A percentile compares a stretch with the other conserved stretches of the same genome.
phyloP scores from a whole-genome alignment of 2,329 filamentous ascomycete species.

The Aspergillus quadricinctus region DNA sequence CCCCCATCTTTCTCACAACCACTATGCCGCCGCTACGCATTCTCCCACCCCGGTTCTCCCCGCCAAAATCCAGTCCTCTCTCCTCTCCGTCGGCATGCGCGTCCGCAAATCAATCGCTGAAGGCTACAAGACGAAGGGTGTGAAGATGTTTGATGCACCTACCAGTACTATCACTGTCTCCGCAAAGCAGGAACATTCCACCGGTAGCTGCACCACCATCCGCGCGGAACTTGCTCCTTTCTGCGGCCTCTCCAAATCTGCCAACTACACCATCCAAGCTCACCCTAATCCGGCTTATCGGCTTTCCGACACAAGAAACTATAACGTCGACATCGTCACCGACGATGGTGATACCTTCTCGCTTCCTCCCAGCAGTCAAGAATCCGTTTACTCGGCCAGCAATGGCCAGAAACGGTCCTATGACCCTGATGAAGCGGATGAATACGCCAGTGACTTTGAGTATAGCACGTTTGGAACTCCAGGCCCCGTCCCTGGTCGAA shows the following conservation, averaged over 20 bases:
- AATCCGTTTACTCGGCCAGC: constrained; percentile 25
- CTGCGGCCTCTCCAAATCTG: constrained; percentile 73
- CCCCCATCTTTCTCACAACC: constrained; percentile 32
- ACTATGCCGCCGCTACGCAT: constrained; percentile 38
- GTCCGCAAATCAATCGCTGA: constrained; percentile 89
- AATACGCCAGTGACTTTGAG: constrained; percentile 23
- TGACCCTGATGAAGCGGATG: constrained; percentile 36
- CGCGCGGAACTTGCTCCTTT: constrained; percentile 69
- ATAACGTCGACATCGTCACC: constrained; percentile 25
- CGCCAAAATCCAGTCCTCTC: constrained; percentile 66
- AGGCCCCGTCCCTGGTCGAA: constrained; percentile 23
- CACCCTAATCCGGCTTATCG: constrained; percentile 15
- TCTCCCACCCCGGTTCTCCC: constrained; percentile 54
- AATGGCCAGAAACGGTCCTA: constrained; percentile 43
- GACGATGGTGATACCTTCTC: constrained; percentile 34
- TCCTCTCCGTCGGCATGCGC: constrained; percentile 92
- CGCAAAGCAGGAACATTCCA: constrained; percentile 5
- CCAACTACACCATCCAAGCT: constrained; percentile 59
- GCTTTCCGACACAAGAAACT: constrained; percentile 7
- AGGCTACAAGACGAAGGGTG: constrained; percentile 72
- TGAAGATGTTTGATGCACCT: constrained; percentile 23
- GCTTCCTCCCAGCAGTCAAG: constrained; percentile 40
- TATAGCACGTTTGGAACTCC: constrained; percentile 9
- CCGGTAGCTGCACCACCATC: constrained; percentile 8
- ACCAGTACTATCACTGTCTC: neutral